Evolutionary conservation across 2,329 filamentous ascomycete genomes (phyloP), one percentile per base, ranked within the genome.

Genomic region (Sporothrix euskadiensis): DNA sequence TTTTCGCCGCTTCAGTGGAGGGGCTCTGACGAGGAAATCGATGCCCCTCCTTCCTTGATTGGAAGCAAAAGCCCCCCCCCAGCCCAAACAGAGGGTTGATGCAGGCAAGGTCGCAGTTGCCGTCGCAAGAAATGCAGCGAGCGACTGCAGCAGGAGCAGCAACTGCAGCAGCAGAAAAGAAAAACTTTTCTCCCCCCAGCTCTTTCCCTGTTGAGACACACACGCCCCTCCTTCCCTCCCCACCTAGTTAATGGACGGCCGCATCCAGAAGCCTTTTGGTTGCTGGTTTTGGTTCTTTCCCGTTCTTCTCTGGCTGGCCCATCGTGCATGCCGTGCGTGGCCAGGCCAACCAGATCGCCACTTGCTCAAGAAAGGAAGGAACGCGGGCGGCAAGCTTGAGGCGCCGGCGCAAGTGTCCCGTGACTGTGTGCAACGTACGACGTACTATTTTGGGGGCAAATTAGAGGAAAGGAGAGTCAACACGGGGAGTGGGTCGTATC

Each of bases 1-100:
- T 49, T 71, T 61, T 74, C 61, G 61, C 61, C 61, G 61, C 61
- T 47, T 52, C 32, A 12, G 57, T 35, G 26, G 69, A 71, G 39
- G 56, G 72, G 26, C 44, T 49, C 4, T 19, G 44, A 19, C 14
- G 44, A 49, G 44, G 44, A 14, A 49, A 39, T 32, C 19, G n/a
- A 9, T 74, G 73, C 73, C 73, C 73, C 73, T 74, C 73, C 73
- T 73, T 73, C 73, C 71, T 39, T 72, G 73, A 61, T 68, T 70
- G 73, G 73, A 52, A 54, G 14, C 57, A 9, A 65, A 19, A 35
- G 35, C 5, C 35, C 2, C 8, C 41, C 35, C 8, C 41, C n/a
- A 72, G 49, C 26, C 39, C 57, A 69, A 68, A 72, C 71, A 68
- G 61, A 72, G 61, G 61, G 61, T 57, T 39, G 57, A 19, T 30